Conservation (phyloP, 768 basidiomycete species). For the Collybia mongolica region DNA sequence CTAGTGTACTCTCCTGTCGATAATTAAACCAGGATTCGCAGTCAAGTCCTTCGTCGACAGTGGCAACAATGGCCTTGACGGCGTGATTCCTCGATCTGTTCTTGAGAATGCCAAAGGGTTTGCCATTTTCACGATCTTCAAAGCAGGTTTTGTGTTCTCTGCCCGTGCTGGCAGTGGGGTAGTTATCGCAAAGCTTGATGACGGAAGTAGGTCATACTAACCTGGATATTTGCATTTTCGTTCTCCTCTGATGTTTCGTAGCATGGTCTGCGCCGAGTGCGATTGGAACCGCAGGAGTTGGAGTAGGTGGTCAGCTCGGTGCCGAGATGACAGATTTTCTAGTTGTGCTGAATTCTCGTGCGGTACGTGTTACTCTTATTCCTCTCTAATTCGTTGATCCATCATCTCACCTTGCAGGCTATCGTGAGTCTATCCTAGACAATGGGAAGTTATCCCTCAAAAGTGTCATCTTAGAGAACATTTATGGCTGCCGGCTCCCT, state of each 20-base stretch:
- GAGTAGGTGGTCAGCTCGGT: slow-evolving; percentile 81
- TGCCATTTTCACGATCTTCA: slow-evolving; percentile 89
- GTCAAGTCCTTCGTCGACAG: slow-evolving; percentile 84
- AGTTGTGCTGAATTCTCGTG: slow-evolving; percentile 80
- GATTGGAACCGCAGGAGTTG: slow-evolving; percentile 89
- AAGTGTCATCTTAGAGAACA: slow-evolving; percentile 45
- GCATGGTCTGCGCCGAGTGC: slow-evolving; percentile 95
- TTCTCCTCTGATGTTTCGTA: slow-evolving; percentile 24
- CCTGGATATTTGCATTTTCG: neutral
- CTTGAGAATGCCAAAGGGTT: slow-evolving; percentile 65
- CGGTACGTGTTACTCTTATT: slow-evolving; percentile 44
- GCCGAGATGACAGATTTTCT: slow-evolving; percentile 92
- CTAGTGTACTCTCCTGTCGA: slow-evolving; percentile 2
- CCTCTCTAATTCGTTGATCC: slow-evolving; percentile 6
- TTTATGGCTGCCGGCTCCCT: slow-evolving; percentile 96
- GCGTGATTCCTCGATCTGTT: slow-evolving; percentile 52
- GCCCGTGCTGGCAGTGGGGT: slow-evolving; percentile 84
- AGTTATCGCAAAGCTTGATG: slow-evolving; percentile 79
- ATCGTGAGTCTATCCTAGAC: slow-evolving; percentile 47
- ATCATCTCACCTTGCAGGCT: slow-evolving; percentile 37
- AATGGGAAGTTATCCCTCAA: neutral
- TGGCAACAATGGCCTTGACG: slow-evolving; percentile 82
- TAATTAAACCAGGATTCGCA: slow-evolving; percentile 22
- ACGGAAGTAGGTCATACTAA: slow-evolving; percentile 64
- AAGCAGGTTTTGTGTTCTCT: slow-evolving; percentile 72